Base-by-base conservation (phyloP, 2,329 filamentous ascomycete genomes). In the Nannizzia gypsea region DNA sequence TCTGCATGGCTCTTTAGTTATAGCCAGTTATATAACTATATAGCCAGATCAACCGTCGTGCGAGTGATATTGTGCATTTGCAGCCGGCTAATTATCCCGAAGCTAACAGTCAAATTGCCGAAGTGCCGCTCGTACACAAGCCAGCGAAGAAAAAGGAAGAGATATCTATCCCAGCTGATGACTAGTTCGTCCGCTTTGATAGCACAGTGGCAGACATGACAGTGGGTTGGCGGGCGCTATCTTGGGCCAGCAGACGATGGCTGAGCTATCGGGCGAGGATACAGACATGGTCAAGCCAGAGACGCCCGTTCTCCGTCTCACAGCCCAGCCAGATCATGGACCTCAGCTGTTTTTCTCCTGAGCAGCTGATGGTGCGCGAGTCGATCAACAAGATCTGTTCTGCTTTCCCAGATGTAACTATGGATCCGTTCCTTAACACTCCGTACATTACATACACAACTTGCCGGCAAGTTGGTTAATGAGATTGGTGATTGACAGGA, bases 281-380 rank as follows among this genome's bases (percentile, higher is more conserved):
- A 3, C 24, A 22, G 44, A 9, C 44, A 15, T 26, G 44, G 44
- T 22, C 44, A 13, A 26, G 8, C 44, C 44, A 50, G 44, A 50
- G 54, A 34, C 31, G 54, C 17, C 31, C 3, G 60, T 74, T 74
- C 61, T 74, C 72, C n/a, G 68, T 66, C 20, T 69, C 71, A 26
- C 56, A 66, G 36, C 64, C 63, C 9, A 65, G 64, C 31, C 64
- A 66, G 11, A 75, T 90, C 58, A 90, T 91, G 87, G 85, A 89
- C 64, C 83, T 81, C 38, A 82, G 81, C 0, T 83, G 85, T 26
- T 90, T 92, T 73, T 85, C 83, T 0, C 83, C 88, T 50, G 85
- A 84, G 56, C 87, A 92, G 67, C 68, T 90, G 52, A 83, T 81
- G 58, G 88, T 92, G 3, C 81, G 87, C 38, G 85, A 90, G 62